Evolutionary conservation across 2,329 filamentous ascomycete species (phyloP).

Genomic region (Aspergillus neotritici): DNA sequence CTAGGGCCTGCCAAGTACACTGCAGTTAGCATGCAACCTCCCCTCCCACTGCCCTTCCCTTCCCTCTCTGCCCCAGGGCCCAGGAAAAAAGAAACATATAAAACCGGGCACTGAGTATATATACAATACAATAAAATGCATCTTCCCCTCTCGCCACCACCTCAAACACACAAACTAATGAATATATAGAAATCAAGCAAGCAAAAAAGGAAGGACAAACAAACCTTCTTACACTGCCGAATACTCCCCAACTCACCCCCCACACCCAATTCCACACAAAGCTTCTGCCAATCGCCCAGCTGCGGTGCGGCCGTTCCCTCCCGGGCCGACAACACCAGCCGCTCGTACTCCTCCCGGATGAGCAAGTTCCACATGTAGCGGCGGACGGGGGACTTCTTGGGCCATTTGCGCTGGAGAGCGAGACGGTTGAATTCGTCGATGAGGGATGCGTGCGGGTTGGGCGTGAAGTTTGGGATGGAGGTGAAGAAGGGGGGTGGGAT

Average conservation of each 20-base stretch:
- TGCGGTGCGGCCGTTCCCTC: slow-evolving; percentile 2
- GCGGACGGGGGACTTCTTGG: slow-evolving; percentile 15
- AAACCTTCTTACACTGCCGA: slow-evolving; percentile 24
- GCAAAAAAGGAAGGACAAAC: not conserved
- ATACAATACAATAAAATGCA: too few relatives aligned
- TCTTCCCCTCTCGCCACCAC: too few relatives aligned
- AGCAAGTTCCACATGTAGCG: slow-evolving; percentile 18
- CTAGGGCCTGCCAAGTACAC: slow-evolving; percentile 14
- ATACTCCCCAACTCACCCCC: slow-evolving; percentile 14
- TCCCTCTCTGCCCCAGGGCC: too few relatives aligned
- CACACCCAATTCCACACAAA: slow-evolving; percentile 24
- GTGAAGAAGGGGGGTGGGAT: slow-evolving; percentile 44
- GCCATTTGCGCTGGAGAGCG: slow-evolving; percentile 16
- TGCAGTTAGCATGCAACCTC: too few relatives aligned
- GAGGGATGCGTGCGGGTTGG: slow-evolving; percentile 9
- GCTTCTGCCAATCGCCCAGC: slow-evolving; percentile 18
- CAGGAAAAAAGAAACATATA: too few relatives aligned
- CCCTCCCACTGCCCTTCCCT: too few relatives aligned
- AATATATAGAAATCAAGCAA: too few relatives aligned
- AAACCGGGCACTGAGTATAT: too few relatives aligned
- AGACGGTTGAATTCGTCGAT: slow-evolving; percentile 18
- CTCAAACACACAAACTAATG: too few relatives aligned
- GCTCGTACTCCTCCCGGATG: slow-evolving; percentile 17
- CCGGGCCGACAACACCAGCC: slow-evolving; percentile 1
- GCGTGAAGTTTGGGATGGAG: slow-evolving; percentile 22